These are phyloP conservation scores for Saccharomycopsis synnaedendra DNA, from an alignment of 805 yeast species.

Conservation along the genomic window DNA sequence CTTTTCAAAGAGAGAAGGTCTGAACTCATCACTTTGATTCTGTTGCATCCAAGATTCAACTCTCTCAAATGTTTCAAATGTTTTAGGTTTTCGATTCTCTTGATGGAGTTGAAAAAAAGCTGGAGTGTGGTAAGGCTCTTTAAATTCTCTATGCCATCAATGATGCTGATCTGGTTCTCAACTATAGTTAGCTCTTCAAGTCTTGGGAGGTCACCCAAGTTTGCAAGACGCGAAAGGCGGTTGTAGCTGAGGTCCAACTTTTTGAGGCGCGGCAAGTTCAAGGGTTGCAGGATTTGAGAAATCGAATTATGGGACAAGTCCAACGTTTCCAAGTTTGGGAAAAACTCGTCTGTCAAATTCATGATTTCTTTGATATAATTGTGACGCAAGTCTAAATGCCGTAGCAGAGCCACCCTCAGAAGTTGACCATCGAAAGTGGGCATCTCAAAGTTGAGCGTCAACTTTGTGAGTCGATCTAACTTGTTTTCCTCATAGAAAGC, in stretches of 20 bases:
- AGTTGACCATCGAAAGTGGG: constrained; percentile 2
- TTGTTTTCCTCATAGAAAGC: too few species aligned
- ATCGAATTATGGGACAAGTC: constrained; percentile 3
- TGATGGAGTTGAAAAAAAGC: constrained; percentile 8
- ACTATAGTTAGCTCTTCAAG: constrained; percentile 2
- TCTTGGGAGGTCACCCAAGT: not conserved
- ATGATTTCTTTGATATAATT: not conserved
- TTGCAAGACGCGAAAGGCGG: not conserved
- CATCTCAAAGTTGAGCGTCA: constrained; percentile 2
- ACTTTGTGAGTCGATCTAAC: too few species aligned
- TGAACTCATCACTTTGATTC: not conserved
- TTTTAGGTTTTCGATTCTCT: constrained; percentile 5
- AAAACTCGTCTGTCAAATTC: not conserved
- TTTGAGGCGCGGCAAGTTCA: constrained; percentile 4
- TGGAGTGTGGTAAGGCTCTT: constrained; percentile 1
- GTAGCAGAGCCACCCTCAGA: constrained; percentile 1
- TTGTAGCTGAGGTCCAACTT: constrained; percentile 6
- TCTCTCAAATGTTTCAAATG: not conserved
- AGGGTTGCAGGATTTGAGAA: not conserved
- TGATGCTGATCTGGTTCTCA: constrained; percentile 3
- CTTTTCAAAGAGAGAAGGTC: not conserved
- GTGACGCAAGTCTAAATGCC: not conserved
- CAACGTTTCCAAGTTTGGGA: constrained; percentile 4
- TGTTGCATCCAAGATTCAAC: constrained; percentile 8
- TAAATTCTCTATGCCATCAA: constrained; percentile 1